These are phyloP conservation scores for Tetrahymena malaccensis DNA, from an alignment of 73 alveolate genomes.

Conservation along the genomic window DNA sequence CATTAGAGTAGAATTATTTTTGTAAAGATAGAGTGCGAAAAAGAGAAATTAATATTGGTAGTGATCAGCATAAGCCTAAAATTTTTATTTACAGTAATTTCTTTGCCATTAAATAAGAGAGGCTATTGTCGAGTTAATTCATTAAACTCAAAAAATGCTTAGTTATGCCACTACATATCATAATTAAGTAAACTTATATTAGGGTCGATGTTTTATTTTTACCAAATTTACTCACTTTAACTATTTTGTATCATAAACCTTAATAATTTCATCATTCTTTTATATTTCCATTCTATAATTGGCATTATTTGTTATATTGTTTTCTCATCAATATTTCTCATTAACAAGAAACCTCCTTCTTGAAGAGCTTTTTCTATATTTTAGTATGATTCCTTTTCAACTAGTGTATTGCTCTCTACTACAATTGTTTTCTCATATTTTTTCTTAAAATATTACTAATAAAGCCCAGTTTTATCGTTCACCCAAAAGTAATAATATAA, in stretches of 20 bases:
- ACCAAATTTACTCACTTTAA: not conserved
- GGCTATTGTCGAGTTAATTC: not conserved
- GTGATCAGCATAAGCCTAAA: not conserved
- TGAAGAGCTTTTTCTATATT: not conserved
- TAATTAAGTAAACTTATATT: not conserved
- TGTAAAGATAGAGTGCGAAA: not conserved
- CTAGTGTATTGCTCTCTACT: not conserved
- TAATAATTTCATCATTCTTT: not conserved
- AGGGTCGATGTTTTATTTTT: not conserved
- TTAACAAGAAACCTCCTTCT: not conserved
- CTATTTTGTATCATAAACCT: not conserved
- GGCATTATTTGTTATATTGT: not conserved
- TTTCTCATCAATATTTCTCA: not conserved
- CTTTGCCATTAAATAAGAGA: not conserved
- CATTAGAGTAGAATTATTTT: not conserved
- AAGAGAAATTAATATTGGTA: not conserved
- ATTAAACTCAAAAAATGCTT: not conserved
- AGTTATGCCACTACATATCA: not conserved
- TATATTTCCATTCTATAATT: not conserved
- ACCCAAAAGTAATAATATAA: not conserved
- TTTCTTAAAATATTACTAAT: not conserved
- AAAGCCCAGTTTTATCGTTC: not conserved
- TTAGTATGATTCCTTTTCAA: not conserved
- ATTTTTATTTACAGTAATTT: not conserved
- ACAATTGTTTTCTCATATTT: not conserved